These are phyloP conservation scores for Fusarium poae DNA, from an alignment of 2,329 filamentous ascomycete species.

Conservation along the genomic window DNA sequence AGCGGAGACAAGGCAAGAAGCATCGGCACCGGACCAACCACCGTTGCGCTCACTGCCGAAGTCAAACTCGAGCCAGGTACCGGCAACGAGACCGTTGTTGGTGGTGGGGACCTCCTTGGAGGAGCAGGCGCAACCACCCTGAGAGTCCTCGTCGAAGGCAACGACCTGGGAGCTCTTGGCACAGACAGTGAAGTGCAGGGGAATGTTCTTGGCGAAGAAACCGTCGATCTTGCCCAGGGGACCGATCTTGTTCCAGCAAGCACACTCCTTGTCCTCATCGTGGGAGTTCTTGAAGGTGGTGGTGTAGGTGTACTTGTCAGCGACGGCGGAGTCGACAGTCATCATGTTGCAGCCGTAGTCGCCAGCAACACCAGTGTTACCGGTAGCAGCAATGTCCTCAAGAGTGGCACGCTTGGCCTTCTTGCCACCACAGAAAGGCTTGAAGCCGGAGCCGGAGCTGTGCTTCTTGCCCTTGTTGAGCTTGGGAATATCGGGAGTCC, in stretches of 20 bases:
- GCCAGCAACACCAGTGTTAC: conserved; percentile 59
- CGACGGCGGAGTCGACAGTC: conserved; percentile 55
- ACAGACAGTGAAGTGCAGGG: conserved; percentile 58
- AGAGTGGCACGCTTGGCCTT: conserved; percentile 61
- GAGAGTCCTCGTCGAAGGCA: conserved; percentile 61
- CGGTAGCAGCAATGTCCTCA: conserved; percentile 61
- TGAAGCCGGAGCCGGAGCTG: conserved; percentile 41
- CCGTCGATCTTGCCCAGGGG: conserved; percentile 59
- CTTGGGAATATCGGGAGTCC: neutral
- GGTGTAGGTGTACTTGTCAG: conserved; percentile 60
- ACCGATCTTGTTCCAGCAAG: conserved; percentile 68
- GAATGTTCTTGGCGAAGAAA: conserved; percentile 61
- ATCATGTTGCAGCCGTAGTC: conserved; percentile 68
- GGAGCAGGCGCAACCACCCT: conserved; percentile 63
- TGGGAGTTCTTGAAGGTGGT: conserved; percentile 58
- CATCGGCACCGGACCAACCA: conserved; percentile 65
- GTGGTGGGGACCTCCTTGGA: conserved; percentile 53
- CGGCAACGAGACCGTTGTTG: conserved; percentile 56
- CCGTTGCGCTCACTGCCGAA: conserved; percentile 60
- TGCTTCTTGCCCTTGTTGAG: conserved; percentile 22
- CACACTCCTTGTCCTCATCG: conserved; percentile 55
- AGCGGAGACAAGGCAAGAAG: conserved; percentile 61
- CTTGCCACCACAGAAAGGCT: conserved; percentile 55
- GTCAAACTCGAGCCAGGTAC: conserved; percentile 66
- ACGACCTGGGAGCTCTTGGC: conserved; percentile 56